Base-by-base conservation (phyloP, 2,329 filamentous ascomycete genomes). In the Aotearoamyces nothofagi region DNA sequence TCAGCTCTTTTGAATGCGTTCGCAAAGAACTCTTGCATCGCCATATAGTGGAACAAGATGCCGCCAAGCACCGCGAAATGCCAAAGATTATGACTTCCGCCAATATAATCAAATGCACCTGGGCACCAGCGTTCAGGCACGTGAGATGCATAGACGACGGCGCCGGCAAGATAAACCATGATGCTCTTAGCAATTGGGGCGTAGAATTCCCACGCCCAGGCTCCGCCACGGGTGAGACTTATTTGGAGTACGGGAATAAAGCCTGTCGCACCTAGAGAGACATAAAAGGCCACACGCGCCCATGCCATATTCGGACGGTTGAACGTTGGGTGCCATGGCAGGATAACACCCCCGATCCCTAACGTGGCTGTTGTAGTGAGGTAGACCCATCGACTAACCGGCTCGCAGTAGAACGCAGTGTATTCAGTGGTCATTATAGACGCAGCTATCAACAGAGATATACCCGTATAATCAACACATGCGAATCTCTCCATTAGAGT, bases 341-440 rank as follows among this genome's bases (percentile, higher is more conserved):
- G 66, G 38, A 94, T 80, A 38, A 92, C 82, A 32, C 90, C 90
- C 22, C 76, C 80, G 32, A 92, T 57, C 26, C 90, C 90, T 15
- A 98, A 69, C 9, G 76, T 51, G 33, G 80, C 77, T 3, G 90
- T 96, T 27, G 80, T 61, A 23, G 66, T 54, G 61, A 98, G 90
- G 56, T 96, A 98, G 9, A 69, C 62, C 68, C 78, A 90, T 31
- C 86, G 78, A 41, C 79, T 86, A 26, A 79, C 46, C 3, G 90
- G 86, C 46, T 98, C 90, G 58, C 90, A 94, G 60, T 98, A 98
- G 55, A 98, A 98, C 14, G 87, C 90, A 1, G 90, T 94, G 58
- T 96, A 98, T 52, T 98, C 90, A 19, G 84, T 93, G 2, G 90
- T 94, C 69, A 96, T 83, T 57, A 98, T 98, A 32, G 82, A 92